A percentile compares a stretch with the other conserved stretches of the same genome.
These are phyloP conservation scores for Heliosperma pusillum DNA, from an alignment of 148 eudicot species.

Conservation along the genomic window DNA sequence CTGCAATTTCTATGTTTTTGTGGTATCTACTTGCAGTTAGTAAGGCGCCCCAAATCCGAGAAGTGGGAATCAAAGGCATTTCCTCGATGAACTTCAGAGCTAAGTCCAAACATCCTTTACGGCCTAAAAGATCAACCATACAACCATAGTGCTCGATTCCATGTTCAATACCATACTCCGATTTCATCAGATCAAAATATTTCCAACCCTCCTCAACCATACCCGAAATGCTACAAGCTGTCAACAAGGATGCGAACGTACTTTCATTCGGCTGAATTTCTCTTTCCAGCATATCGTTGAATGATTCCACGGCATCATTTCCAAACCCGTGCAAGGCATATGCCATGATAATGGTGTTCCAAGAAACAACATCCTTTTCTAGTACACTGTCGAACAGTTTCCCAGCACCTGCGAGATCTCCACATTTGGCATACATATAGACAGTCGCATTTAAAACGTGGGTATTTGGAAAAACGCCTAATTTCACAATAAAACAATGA, in stretches of 20 bases:
- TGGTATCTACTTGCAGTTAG: conserved; percentile 56
- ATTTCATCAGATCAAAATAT: conserved; percentile 55
- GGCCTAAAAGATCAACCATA: conserved; percentile 73
- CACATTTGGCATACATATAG: conserved; percentile 72
- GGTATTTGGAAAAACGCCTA: conserved; percentile 23
- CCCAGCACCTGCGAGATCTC: conserved; percentile 46
- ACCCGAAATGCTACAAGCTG: conserved; percentile 65
- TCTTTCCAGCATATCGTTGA: conserved; percentile 47
- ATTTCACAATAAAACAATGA: conserved; percentile 40
- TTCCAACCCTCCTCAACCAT: conserved; percentile 64
- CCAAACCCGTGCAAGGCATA: conserved; percentile 70
- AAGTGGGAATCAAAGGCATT: conserved; percentile 62
- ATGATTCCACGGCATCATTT: conserved; percentile 38
- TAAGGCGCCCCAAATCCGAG: conserved; percentile 78
- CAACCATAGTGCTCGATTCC: conserved; percentile 83
- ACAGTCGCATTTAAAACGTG: conserved; percentile 47
- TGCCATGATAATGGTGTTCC: conserved; percentile 80
- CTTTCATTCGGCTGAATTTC: conserved; percentile 53
- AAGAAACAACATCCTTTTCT: conserved; percentile 57
- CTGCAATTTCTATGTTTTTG: conserved; percentile 53
- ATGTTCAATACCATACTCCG: conserved; percentile 52
- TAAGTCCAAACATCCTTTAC: conserved; percentile 40
- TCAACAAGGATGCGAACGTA: conserved; percentile 62
- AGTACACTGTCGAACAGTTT: conserved; percentile 40
- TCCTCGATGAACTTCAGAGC: conserved; percentile 47